These are phyloP conservation scores for Kodamaea suecica DNA, from an alignment of 1,139 yeast genomes.

Conservation along the genomic window DNA sequence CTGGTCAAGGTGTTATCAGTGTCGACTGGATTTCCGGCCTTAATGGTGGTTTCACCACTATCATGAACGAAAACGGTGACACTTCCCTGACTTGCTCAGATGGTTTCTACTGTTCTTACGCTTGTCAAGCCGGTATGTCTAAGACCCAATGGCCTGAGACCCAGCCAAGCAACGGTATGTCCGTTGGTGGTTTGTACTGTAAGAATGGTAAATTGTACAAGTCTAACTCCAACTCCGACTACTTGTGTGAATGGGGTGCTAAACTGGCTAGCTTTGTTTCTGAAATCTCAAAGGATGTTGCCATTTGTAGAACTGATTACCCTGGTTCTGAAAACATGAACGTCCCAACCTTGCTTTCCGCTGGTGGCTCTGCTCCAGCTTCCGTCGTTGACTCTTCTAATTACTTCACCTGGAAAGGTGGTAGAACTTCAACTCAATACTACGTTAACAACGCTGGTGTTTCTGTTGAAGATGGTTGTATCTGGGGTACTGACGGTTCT, in stretches of 20 bases:
- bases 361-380: slow-evolving; percentile 56
- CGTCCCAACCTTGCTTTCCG: slow-evolving; percentile 67
- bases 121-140: slow-evolving; percentile 89
- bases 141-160: slow-evolving; percentile 80
- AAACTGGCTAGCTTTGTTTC: slow-evolving; percentile 60
- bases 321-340: slow-evolving; percentile 90
- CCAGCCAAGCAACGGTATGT: slow-evolving; percentile 72
- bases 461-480: slow-evolving; percentile 66
- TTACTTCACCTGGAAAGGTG: slow-evolving; percentile 67
- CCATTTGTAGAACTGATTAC: slow-evolving; percentile 83
- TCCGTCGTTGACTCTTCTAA: slow-evolving; percentile 62
- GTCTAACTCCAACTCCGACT: slow-evolving; percentile 53
- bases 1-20: slow-evolving; percentile 72
- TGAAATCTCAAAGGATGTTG: slow-evolving; percentile 54
- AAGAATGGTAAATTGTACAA: slow-evolving; percentile 66
- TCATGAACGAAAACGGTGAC: slow-evolving; percentile 60
- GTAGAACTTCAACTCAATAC: slow-evolving; percentile 70
- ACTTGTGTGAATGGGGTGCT: slow-evolving; percentile 78
- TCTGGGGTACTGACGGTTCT: slow-evolving; percentile 67
- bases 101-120: slow-evolving; percentile 79
- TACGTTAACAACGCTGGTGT: slow-evolving; percentile 83
- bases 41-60: slow-evolving; percentile 70
- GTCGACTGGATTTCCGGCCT: slow-evolving; percentile 52
- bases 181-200: slow-evolving; percentile 78
- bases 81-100: slow-evolving; percentile 69